Evolutionary conservation across 169 alveolate genomes (phyloP), one percentile per base, ranked within the genome.

Genomic region (Eimeria maxima): DNA sequence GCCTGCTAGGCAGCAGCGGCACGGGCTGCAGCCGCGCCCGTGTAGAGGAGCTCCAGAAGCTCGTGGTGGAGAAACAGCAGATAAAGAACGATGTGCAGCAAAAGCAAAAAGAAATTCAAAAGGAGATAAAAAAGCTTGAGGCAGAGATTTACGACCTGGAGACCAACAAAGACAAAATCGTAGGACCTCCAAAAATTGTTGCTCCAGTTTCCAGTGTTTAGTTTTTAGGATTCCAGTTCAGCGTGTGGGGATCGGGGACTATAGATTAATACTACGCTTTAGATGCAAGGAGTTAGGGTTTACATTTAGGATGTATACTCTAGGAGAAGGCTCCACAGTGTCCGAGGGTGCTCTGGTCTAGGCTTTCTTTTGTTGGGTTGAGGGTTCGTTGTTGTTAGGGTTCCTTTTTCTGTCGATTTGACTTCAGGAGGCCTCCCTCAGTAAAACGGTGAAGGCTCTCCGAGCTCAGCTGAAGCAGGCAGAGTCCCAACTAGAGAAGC

Each of bases 161-260:
- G 87, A 87, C 80, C 73, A 95, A 95, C 90, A 88, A 92, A 73
- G 90, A 86, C 45, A 93, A 87, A 57, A 73, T 96, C 71, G 78
- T 94, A 92, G 29, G 78, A 42, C 27, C 11, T 33, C 38, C 0
- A 33, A 33, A 33, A 33, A 33, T 33, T 33, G 38, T 33, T 33
- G 38, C 38, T 33, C 38, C 1, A 1, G 38, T 33, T 33, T 33
- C 38, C 38, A 33, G 38, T 33, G 38, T 33, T 33, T 33, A 33
- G 38, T 1, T 33, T 33, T 33, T 33, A 33, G 38, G 38, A 0
- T 33, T 1, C 38, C 38, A 1, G 38, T 1, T 33, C 38, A 33
- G 38, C 38, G 38, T 33, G 38, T 33, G 38, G 38, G 38, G 38
- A 33, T 33, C 38, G 38, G 38, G 38, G 38, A 33, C 38, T 33